phyloP scores from a whole-genome alignment of 2,329 filamentous ascomycete genomes.

The Cladophialophora chaetospira region DNA sequence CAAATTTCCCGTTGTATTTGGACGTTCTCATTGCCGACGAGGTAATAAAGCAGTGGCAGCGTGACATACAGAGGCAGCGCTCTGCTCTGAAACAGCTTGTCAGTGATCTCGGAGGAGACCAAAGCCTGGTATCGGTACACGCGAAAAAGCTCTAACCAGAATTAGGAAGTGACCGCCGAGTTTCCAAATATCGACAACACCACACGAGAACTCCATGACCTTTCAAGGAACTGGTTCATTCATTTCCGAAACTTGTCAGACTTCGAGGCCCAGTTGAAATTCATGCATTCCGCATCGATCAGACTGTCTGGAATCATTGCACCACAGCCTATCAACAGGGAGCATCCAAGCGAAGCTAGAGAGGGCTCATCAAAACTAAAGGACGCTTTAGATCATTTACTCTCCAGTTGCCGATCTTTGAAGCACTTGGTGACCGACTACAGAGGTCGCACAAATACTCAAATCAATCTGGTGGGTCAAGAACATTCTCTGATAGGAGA shows the following conservation, averaged over 20 bases:
- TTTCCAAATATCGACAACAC: background rate
- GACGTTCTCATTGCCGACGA: slow-evolving; percentile 1
- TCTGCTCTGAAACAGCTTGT: slow-evolving; percentile 2
- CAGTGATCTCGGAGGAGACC: background rate
- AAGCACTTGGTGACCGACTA: slow-evolving; percentile 2
- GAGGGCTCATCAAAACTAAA: background rate
- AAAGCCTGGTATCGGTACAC: background rate
- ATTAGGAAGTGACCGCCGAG: background rate
- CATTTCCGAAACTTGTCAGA: slow-evolving; percentile 5
- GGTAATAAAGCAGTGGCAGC: slow-evolving; percentile 5
- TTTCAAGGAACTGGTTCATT: slow-evolving; percentile 2
- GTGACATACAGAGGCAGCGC: background rate
- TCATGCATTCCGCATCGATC: background rate
- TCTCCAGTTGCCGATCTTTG: slow-evolving; percentile 5
- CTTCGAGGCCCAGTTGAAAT: slow-evolving; percentile 2
- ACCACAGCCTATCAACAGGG: background rate
- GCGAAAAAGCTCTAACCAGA: background rate
- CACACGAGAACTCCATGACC: background rate
- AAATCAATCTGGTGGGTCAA: slow-evolving; percentile 3
- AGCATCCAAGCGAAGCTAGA: background rate
- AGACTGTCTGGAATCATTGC: background rate
- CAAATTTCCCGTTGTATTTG: background rate
- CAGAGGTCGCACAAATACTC: background rate
- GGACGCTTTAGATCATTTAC: background rate
- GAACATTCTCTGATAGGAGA: background rate